Evolutionary conservation across 805 yeast species (phyloP).

Genomic region (Scheffersomyces spartinae): DNA sequence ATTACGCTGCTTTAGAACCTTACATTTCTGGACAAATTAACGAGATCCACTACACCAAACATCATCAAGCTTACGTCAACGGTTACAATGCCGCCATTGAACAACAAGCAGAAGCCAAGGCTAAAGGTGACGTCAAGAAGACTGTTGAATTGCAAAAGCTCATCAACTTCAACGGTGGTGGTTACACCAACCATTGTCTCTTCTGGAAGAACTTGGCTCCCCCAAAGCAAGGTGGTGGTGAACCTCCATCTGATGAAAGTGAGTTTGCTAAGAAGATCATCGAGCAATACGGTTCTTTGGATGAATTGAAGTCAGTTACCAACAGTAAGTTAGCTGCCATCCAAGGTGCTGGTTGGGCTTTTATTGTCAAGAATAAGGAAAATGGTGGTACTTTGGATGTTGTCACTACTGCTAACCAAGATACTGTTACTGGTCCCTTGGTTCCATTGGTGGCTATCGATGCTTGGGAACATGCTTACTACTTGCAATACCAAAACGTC

Average conservation of each 20-base stretch:
- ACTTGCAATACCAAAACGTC: constrained; percentile 84
- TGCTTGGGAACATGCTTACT: constrained; percentile 96
- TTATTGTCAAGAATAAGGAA: constrained; percentile 70
- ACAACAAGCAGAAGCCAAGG: constrained; percentile 55
- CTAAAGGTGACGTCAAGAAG: constrained; percentile 45
- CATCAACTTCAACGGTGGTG: constrained; percentile 90
- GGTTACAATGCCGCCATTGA: constrained; percentile 74
- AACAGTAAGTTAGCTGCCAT: constrained; percentile 63
- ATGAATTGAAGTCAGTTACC: constrained; percentile 49
- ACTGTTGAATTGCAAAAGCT: constrained; percentile 56
- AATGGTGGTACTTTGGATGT: constrained; percentile 63
- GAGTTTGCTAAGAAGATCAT: constrained; percentile 47
- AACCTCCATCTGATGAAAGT: constrained; percentile 39
- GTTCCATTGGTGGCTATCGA: constrained; percentile 80
- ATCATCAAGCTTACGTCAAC: constrained; percentile 84
- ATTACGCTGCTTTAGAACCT: constrained; percentile 79
- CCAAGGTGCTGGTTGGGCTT: constrained; percentile 96
- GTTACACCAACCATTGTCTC: constrained; percentile 72
- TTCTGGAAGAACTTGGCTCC: constrained; percentile 90
- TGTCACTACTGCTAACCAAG: constrained; percentile 78
- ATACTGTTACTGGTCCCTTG: constrained; percentile 61
- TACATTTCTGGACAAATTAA: constrained; percentile 77
- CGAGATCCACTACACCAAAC: constrained; percentile 80
- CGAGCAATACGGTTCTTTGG: constrained; percentile 62
- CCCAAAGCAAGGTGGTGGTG: constrained; percentile 64